Conservation (phyloP, 768 basidiomycete species). For the Serendipita vermifera region DNA sequence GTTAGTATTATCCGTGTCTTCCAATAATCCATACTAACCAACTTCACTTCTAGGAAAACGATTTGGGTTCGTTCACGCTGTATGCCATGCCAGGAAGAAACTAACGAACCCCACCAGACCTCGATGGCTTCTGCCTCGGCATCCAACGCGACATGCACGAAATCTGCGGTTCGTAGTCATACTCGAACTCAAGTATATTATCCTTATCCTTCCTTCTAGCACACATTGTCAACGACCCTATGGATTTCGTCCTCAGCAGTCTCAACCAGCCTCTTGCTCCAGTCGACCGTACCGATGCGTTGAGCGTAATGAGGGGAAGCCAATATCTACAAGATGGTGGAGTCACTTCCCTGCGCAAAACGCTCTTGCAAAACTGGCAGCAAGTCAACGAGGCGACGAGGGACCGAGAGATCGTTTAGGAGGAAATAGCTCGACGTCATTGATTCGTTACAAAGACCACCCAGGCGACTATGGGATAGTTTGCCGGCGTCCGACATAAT, state of each 20-base stretch:
- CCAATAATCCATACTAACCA: too few species aligned
- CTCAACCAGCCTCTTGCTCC: constrained; percentile 64
- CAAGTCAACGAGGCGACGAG: constrained; percentile 21
- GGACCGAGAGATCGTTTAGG: too few species aligned
- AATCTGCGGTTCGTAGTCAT: constrained; percentile 42
- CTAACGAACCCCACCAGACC: constrained; percentile 18
- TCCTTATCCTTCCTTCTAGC: constrained; percentile 22
- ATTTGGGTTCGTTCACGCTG: constrained; percentile 34
- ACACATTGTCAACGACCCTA: constrained; percentile 42
- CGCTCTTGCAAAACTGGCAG: constrained; percentile 25
- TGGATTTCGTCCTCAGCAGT: constrained; percentile 39
- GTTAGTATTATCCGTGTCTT: too few species aligned
- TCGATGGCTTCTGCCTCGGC: constrained; percentile 54
- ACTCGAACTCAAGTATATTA: background rate
- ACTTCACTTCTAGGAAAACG: constrained; percentile 17
- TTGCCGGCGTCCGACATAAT: too few species aligned
- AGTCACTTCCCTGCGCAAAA: constrained; percentile 22
- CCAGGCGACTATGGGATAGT: too few species aligned
- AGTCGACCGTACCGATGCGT: constrained; percentile 42
- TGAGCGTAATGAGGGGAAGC: constrained; percentile 31
- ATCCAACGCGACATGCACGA: constrained; percentile 59
- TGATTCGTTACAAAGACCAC: too few species aligned
- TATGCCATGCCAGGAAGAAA: background rate
- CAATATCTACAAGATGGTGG: constrained; percentile 19
- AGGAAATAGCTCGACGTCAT: too few species aligned